A percentile compares a stretch with the other conserved stretches of the same genome.
Evolutionary conservation across 345 rosid species (phyloP).

Genomic region (Eucalyptus dawsonii): DNA sequence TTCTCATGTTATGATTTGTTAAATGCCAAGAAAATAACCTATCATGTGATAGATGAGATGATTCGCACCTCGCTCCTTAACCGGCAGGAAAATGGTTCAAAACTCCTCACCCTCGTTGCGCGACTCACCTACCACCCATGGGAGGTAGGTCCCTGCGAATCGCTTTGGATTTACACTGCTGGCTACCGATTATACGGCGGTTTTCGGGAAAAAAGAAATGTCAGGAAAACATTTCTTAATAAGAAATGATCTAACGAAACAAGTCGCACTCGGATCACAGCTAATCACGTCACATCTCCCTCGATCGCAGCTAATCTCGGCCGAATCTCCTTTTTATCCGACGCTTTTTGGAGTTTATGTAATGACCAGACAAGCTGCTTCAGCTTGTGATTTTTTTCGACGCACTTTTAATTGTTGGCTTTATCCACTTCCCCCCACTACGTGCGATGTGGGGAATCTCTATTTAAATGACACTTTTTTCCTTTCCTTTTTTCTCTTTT

Average conservation of each 20-base stretch:
- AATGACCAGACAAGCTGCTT: neutral
- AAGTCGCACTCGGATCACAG: too few relatives aligned
- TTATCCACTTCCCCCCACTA: neutral
- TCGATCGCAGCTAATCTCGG: neutral
- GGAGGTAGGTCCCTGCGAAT: too few relatives aligned
- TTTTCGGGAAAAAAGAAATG: fast-evolving
- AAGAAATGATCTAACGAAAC: too few relatives aligned
- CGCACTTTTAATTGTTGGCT: neutral
- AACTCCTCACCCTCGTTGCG: fast-evolving
- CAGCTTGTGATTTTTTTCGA: neutral
- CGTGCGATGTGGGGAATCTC: neutral
- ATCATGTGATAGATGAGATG: too few relatives aligned
- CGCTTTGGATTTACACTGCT: fast-evolving
- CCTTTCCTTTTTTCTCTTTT: too few relatives aligned
- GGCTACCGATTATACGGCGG: fast-evolving
- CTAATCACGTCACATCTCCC: neutral
- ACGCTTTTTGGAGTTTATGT: neutral
- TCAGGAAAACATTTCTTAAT: fast-evolving
- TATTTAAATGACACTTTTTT: neutral
- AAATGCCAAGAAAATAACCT: too few relatives aligned
- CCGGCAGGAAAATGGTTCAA: fast-evolving
- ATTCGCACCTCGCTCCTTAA: fast-evolving
- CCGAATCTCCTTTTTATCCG: neutral
- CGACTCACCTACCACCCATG: too few relatives aligned
- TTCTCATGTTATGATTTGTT: too few relatives aligned